Evolutionary conservation across 2,329 filamentous ascomycete genomes (phyloP).

Genomic region (Exophiala viscosa): DNA sequence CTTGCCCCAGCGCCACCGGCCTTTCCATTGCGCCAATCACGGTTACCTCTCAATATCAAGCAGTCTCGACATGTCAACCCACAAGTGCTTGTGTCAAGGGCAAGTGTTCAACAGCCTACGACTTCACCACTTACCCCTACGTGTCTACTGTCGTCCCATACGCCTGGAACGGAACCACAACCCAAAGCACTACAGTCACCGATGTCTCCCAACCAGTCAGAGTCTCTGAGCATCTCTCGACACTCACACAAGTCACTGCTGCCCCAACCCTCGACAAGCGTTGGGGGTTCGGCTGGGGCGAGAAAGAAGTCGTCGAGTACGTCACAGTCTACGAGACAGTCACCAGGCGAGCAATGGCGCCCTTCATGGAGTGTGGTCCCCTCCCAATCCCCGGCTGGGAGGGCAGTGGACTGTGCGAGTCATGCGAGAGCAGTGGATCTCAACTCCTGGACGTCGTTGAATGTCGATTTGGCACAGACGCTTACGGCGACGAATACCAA

Average conservation of each 20-base stretch:
- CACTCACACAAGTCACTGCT: conserved; percentile 9
- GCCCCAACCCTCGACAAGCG: conserved; percentile 3
- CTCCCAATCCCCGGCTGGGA: conserved; percentile 16
- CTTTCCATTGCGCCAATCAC: not conserved
- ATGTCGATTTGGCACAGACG: conserved; percentile 13
- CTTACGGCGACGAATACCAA: conserved; percentile 6
- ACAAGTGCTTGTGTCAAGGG: conserved; percentile 5
- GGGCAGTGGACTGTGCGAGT: conserved; percentile 17
- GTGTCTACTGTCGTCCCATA: conserved; percentile 21
- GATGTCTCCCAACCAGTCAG: conserved; percentile 11
- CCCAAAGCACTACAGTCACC: conserved; percentile 15
- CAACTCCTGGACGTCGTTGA: conserved; percentile 19
- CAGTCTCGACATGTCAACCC: not conserved
- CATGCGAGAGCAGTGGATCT: conserved; percentile 8
- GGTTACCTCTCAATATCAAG: not conserved
- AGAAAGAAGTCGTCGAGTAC: not conserved
- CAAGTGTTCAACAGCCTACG: conserved; percentile 6
- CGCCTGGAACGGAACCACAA: conserved; percentile 14
- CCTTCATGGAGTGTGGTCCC: conserved; percentile 16
- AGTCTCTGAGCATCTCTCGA: conserved; percentile 11
- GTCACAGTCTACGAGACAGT: conserved; percentile 15
- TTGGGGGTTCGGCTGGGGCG: conserved; percentile 6
- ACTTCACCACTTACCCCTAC: conserved; percentile 15
- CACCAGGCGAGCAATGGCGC: conserved; percentile 11
- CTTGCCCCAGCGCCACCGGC: not conserved